Base-by-base conservation (phyloP, 2,329 filamentous ascomycete species). In the Aspergillus arachidicola region DNA sequence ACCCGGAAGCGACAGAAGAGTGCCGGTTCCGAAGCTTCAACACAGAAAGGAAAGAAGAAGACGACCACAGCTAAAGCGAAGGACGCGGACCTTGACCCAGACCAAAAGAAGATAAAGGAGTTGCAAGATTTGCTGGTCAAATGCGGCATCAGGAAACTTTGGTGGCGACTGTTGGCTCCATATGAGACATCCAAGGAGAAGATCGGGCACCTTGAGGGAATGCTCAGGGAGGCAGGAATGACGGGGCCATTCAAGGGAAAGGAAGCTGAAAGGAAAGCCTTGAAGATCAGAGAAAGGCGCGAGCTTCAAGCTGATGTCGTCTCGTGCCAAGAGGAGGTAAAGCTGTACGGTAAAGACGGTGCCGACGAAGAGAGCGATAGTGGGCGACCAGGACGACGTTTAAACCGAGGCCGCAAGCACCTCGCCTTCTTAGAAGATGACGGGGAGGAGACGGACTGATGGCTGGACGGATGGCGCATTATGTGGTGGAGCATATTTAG, bases 71-170 rank as follows among this genome's bases (percentile, higher is more conserved):
- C 75, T 1, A 79, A 81, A 70, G 59, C 75, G 19, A 84, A 83
- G 21, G 83, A 83, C 63, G 71, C 80, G n/a, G 72, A 82, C 10
- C 69, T 80, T 2, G 82, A 88, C 21, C 86, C 90, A 0, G 86
- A 93, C 64, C 87, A 92, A 63, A 88, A 86, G 4, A 91, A 96
- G 75, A 91, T 97, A 74, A 98, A 97, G 78, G 91, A 89, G 56
- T 83, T 98, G 4, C 94, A 98, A 79, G 87, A 88, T 10, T 93
- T 94, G 78, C 85, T 99, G 7, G 80, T 90, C 53, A 97, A 97
- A 78, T 99, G 94, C 72, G 94, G 94, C 34, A 87, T 97, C 60
- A 90, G 93, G 59, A 98, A 97, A 75, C 86, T 97, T 65, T 99
- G 95, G 94, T 87, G 86, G 57, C 88, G 90, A 66, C 93, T 97